Evolutionary conservation across 2,329 filamentous ascomycete species (phyloP).

Genomic region (Epichloe sibirici): DNA sequence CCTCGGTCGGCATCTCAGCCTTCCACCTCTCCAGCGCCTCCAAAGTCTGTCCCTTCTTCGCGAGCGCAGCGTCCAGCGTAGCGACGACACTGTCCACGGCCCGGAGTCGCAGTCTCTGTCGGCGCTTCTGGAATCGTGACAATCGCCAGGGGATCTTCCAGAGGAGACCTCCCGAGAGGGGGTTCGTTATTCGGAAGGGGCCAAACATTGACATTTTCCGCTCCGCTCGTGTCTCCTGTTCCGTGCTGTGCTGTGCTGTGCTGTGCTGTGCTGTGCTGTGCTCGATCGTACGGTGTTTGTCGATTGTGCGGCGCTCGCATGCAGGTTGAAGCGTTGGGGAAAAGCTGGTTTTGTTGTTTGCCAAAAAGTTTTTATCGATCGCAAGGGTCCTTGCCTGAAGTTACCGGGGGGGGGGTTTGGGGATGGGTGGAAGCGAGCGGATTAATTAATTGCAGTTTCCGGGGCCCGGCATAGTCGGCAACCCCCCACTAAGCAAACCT

Average conservation of each 20-base stretch:
- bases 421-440: neutral
- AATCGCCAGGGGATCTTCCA: conserved; percentile 98
- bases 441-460: neutral
- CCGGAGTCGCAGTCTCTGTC: conserved; percentile 71
- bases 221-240: neutral
- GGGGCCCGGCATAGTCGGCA: neutral
- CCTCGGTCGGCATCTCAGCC: conserved; percentile 87
- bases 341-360: no score
- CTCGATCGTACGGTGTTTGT: no score
- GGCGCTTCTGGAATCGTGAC: conserved; percentile 79
- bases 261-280: neutral
- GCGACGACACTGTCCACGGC: conserved; percentile 81
- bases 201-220: conserved; percentile 56
- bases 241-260: neutral
- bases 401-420: no score
- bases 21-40: conserved; percentile 86
- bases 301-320: no score
- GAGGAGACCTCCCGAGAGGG: conserved; percentile 67
- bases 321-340: no score
- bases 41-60: conserved; percentile 56
- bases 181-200: conserved; percentile 65
- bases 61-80: conserved; percentile 66
- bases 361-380: no score
- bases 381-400: no score
- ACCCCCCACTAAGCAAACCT: no score